Evolutionary conservation across 257 asterid genomes (phyloP).

Genomic region (Jasminum sambac): DNA sequence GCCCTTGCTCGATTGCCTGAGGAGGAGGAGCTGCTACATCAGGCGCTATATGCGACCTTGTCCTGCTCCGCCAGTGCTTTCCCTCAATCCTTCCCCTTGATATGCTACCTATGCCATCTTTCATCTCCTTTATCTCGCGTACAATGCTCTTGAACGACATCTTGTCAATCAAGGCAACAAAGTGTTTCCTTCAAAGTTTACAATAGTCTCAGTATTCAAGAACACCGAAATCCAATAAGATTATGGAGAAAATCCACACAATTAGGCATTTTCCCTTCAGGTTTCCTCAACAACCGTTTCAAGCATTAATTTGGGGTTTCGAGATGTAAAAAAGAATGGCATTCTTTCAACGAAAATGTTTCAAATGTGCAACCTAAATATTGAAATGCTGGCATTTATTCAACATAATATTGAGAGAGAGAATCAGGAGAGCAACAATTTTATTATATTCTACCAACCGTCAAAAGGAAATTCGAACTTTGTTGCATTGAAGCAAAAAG

Average conservation of each 20-base stretch:
- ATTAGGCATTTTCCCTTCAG: conserved; percentile 2
- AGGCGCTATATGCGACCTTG: conserved; percentile 68
- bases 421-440: neutral
- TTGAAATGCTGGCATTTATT: neutral
- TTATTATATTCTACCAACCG: neutral
- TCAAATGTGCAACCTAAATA: neutral
- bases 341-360: neutral
- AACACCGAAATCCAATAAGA: neutral
- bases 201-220: conserved; percentile 2
- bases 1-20: conserved; percentile 69
- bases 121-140: conserved; percentile 73
- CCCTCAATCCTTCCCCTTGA: conserved; percentile 63
- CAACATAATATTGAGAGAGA: neutral
- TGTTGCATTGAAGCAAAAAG: conserved; percentile 11
- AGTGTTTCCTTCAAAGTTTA: conserved; percentile 22
- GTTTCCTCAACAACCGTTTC: conserved; percentile 19
- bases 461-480: neutral
- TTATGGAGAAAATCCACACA: neutral
- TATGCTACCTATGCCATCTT: conserved; percentile 79
- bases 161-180: conserved; percentile 28
- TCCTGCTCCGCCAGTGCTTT: conserved; percentile 68
- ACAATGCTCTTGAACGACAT: conserved; percentile 87
- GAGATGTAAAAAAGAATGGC: neutral
- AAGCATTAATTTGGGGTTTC: conserved; percentile 5
- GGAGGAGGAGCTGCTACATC: conserved; percentile 47